Evolutionary conservation across 768 basidiomycete genomes (phyloP).

Genomic region (Rossbeevera mucosa): DNA sequence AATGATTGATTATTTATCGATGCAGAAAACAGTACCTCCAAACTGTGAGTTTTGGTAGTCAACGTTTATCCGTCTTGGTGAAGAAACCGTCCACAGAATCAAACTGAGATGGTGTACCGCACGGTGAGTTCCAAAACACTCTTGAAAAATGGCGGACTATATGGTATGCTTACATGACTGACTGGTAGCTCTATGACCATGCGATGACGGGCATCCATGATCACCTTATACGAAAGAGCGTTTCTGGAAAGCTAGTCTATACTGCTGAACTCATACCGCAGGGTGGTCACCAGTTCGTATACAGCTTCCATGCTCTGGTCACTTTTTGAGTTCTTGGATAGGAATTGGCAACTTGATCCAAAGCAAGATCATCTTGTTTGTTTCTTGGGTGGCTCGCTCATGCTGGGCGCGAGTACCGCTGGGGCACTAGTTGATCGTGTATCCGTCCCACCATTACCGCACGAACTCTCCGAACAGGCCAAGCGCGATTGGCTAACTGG

Average conservation of each 20-base stretch:
- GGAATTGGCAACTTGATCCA: constrained; percentile 69
- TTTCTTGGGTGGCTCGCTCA: constrained; percentile 88
- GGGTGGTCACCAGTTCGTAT: constrained; percentile 29
- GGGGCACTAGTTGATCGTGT: constrained; percentile 51
- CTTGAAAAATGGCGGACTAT: neutral
- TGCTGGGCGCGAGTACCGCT: constrained; percentile 78
- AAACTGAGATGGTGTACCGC: constrained; percentile 70
- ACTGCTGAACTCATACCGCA: constrained; percentile 80
- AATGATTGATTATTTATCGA: constrained; percentile 2
- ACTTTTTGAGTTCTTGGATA: constrained; percentile 25
- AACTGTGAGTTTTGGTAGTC: constrained; percentile 21
- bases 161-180: constrained; percentile 1
- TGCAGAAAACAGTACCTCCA: constrained; percentile 31
- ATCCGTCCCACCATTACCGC: constrained; percentile 62
- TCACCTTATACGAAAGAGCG: constrained; percentile 65
- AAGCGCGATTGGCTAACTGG: constrained; percentile 81
- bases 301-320: neutral
- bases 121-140: constrained; percentile 43
- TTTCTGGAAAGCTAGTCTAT: constrained; percentile 58
- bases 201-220: constrained; percentile 79
- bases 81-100: constrained; percentile 43
- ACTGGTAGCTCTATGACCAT: constrained; percentile 81
- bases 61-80: neutral
- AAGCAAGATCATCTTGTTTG: constrained; percentile 97
- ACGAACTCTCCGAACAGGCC: constrained; percentile 57